A percentile compares a stretch with the other conserved stretches of the same genome.
phyloP scores from a whole-genome alignment of 1,284 basidiomycete genomes.

The Apiotrichum sp. region DNA sequence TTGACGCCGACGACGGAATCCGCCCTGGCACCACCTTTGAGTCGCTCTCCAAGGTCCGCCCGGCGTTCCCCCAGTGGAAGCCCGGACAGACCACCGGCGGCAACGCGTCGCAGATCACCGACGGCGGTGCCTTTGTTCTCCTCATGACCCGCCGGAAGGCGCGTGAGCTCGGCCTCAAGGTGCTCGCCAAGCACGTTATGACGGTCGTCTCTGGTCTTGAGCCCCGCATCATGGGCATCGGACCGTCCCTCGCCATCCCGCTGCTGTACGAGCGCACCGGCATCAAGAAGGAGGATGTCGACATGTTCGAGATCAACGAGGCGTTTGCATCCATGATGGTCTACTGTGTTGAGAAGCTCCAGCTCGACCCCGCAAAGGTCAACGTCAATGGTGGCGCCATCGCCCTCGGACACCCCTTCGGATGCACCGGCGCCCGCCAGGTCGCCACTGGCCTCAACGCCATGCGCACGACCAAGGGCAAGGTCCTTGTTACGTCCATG shows the following conservation, averaged over 20 bases:
- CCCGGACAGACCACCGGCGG: conserved; percentile 49
- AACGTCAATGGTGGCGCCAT: conserved; percentile 88
- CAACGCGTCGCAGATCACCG: conserved; percentile 87
- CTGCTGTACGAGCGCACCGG: conserved; percentile 60
- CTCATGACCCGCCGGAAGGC: conserved; percentile 75
- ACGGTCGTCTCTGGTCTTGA: conserved; percentile 67
- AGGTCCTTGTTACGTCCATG: conserved; percentile 66
- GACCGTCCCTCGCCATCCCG: conserved; percentile 80
- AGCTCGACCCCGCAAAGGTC: conserved; percentile 65
- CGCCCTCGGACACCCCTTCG: conserved; percentile 22
- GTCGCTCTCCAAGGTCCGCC: conserved; percentile 75
- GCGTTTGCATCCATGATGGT: conserved; percentile 78
- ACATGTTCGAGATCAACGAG: conserved; percentile 81
- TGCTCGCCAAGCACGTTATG: conserved; percentile 79
- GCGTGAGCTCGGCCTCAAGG: conserved; percentile 73
- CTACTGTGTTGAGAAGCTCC: conserved; percentile 66
- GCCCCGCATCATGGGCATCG: conserved; percentile 75
- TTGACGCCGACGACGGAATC: conserved; percentile 81
- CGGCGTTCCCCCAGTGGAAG: conserved; percentile 65
- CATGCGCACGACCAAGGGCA: conserved; percentile 61
- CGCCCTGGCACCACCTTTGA: conserved; percentile 77
- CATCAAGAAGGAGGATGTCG: conserved; percentile 63
- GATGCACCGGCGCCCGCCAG: conserved; percentile 74
- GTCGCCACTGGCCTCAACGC: conserved; percentile 77
- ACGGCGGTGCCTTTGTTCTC: conserved; percentile 86